phyloP scores from a whole-genome alignment of 768 basidiomycete species.

The Kwoniella dejecticola region DNA sequence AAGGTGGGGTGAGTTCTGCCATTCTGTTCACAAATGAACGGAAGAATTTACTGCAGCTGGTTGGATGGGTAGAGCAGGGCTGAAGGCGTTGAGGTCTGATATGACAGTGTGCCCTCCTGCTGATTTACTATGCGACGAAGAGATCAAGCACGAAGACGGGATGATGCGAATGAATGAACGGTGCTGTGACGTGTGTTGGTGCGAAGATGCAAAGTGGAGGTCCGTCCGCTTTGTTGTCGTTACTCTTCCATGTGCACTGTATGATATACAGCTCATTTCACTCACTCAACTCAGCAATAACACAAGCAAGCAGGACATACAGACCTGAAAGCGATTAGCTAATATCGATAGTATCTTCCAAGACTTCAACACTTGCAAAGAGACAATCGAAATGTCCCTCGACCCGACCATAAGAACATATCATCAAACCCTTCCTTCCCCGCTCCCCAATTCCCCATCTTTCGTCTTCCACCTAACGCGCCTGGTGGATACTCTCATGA shows the following conservation, averaged over 20 bases:
- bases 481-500: conserved; percentile 34
- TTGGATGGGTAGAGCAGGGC: too few species aligned
- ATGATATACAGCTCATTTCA: not conserved
- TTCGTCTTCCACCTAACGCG: conserved; percentile 44
- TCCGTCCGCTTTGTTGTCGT: conserved; percentile 7
- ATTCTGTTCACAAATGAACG: conserved; percentile 22
- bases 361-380: not conserved
- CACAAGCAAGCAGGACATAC: too few species aligned
- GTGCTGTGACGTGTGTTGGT: not conserved
- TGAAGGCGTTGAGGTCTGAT: too few species aligned
- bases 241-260: not conserved
- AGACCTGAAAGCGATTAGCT: too few species aligned
- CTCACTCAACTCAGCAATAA: too few species aligned
- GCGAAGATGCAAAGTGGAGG: conserved; percentile 21
- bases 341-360: too few species aligned
- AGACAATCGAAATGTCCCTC: conserved; percentile 6
- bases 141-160: too few species aligned
- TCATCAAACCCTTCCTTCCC: conserved; percentile 36
- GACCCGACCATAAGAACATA: conserved; percentile 23
- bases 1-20: conserved; percentile 39
- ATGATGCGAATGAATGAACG: too few species aligned
- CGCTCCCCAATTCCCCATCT: conserved; percentile 26
- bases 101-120: too few species aligned
- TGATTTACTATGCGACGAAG: too few species aligned
- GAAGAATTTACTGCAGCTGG: not conserved